Evolutionary conservation across 768 basidiomycete species (phyloP), one percentile per base, ranked within the genome.

Genomic region (Termitomyces sp.): DNA sequence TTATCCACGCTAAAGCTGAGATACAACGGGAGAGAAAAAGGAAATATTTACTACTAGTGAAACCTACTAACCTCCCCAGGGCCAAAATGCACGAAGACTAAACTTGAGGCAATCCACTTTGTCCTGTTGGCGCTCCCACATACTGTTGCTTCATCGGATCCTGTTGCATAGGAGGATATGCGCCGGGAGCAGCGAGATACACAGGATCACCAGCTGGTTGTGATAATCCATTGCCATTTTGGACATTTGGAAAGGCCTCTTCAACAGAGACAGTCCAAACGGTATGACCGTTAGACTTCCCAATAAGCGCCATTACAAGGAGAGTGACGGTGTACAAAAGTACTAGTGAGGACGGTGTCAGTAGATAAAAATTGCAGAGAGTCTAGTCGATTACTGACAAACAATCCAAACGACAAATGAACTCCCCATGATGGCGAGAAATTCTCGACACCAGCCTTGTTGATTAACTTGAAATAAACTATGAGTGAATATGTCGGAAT

Each of bases 361-460:
- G 25, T 14, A 12, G 14, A 34, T 25, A 54, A 3, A 31, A 7
- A 32, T 5, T 20, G 2, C 20, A 17, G 6, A 12, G 3, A 47
- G 38, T 29, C 15, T 4, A 6, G 46, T 34, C 15, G 17, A 51
- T 20, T 3, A 61, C 65, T 59, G 32, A 66, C 65, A 59, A 6
- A 51, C 3, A 12, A 66, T 58, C 65, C 65, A 67, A 20, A 29
- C 57, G 29, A 60, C 49, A 38, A 66, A 66, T 6, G 67, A 64
- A 3, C 56, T 3, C 32, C 60, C 67, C 53, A 66, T 56, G 32
- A 67, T 66, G 5, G 54, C 61, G 25, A 31, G 20, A 29, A 64
- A 62, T 50, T 67, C 60, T 14, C 46, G 40, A 43, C 67, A 67
- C 46, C 55, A 66, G 51, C 60, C 57, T 29, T 43, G 48, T 15